phyloP scores from a whole-genome alignment of 345 rosid species.

The Syzygium grande region DNA sequence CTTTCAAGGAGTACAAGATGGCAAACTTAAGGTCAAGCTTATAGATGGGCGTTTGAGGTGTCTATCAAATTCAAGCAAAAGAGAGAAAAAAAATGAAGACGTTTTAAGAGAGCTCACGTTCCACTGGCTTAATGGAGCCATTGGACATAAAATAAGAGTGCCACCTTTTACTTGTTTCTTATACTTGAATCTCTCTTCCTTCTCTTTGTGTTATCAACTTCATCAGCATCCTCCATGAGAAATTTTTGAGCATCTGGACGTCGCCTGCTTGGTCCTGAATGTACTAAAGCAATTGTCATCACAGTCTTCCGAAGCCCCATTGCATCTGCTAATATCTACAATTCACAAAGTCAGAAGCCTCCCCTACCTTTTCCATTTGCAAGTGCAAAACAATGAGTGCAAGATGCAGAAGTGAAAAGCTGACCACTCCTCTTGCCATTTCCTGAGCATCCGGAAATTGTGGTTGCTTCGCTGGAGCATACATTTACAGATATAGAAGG shows the following conservation, averaged over 20 bases:
- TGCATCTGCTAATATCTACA: constrained; percentile 66
- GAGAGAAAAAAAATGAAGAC: background rate
- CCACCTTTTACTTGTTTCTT: constrained; percentile 32
- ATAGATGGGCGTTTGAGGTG: background rate
- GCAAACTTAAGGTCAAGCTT: background rate
- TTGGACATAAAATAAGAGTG: constrained; percentile 67
- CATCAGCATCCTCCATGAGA: background rate
- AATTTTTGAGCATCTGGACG: constrained; percentile 3
- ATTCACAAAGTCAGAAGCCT: constrained; percentile 9
- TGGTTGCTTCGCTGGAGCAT: constrained; percentile 65
- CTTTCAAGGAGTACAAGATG: no score
- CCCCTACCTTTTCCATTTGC: constrained; percentile 64
- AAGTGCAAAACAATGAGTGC: background rate
- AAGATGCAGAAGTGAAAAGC: background rate
- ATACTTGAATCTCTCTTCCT: constrained; percentile 9
- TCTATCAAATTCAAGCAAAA: background rate
- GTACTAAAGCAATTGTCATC: constrained; percentile 68
- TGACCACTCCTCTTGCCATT: constrained; percentile 65
- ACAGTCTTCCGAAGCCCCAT: constrained; percentile 82
- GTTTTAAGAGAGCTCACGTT: constrained; percentile 28
- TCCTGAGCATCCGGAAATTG: constrained; percentile 55
- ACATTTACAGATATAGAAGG: constrained; percentile 51
- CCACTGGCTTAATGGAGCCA: constrained; percentile 72
- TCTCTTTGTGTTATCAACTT: constrained; percentile 3
- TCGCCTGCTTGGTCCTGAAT: constrained; percentile 44